These are phyloP conservation scores for Lactarius hengduanensis DNA, from an alignment of 768 basidiomycete species.

Conservation along the genomic window DNA sequence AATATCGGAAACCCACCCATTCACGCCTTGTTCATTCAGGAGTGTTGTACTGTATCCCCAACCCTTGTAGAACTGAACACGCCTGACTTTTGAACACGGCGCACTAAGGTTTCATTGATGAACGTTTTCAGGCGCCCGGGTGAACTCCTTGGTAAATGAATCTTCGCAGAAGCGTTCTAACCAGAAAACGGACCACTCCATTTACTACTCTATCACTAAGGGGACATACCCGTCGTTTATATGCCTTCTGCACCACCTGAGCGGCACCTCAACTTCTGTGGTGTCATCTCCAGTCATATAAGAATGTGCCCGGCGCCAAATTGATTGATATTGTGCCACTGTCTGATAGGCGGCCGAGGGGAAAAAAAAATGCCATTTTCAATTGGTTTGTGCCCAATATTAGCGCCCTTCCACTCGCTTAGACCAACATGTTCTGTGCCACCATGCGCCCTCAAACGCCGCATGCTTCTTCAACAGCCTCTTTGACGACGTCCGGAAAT, in stretches of 20 bases:
- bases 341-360: slow-evolving; percentile 13
- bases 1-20: not conserved
- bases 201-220: slow-evolving; percentile 1
- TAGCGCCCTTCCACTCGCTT: slow-evolving; percentile 17
- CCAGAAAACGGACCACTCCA: slow-evolving; percentile 1
- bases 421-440: slow-evolving; percentile 3
- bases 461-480: slow-evolving; percentile 7
- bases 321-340: not conserved
- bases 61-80: not conserved
- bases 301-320: slow-evolving; percentile 7
- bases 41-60: not conserved
- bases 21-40: not conserved
- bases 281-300: slow-evolving; percentile 1
- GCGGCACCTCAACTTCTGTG: not conserved
- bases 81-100: not conserved
- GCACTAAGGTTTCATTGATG: slow-evolving; percentile 11
- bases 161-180: slow-evolving; percentile 3
- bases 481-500: not conserved
- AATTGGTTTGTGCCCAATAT: slow-evolving; percentile 3
- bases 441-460: slow-evolving; percentile 23
- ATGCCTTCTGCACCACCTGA: not conserved
- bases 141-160: slow-evolving; percentile 3
- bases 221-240: not conserved
- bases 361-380: not conserved
- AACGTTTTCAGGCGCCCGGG: not conserved